These are phyloP conservation scores for Lactarius hatsudake DNA, from an alignment of 768 basidiomycete species.

Conservation along the genomic window DNA sequence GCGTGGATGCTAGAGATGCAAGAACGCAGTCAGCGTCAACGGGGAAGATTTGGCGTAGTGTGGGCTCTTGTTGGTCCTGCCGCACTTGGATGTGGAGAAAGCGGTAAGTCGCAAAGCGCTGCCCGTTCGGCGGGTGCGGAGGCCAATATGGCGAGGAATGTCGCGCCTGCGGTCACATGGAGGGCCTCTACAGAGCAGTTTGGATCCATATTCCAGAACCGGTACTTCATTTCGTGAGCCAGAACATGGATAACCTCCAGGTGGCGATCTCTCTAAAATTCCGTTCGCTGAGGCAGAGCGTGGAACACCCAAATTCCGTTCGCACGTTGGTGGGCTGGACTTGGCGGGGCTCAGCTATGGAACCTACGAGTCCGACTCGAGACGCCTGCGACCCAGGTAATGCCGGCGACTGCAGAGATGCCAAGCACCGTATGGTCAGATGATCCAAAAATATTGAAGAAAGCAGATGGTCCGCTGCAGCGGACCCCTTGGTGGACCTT, in stretches of 20 bases:
- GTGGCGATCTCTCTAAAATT: too few species aligned
- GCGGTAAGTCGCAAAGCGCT: slow-evolving; percentile 51
- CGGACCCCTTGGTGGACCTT: too few species aligned
- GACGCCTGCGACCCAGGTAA: slow-evolving; percentile 47
- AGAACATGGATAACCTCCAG: too few species aligned
- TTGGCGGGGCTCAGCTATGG: slow-evolving; percentile 29
- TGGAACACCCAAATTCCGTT: background rate
- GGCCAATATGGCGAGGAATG: slow-evolving; percentile 40
- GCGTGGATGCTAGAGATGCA: slow-evolving; percentile 65
- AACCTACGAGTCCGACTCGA: slow-evolving; percentile 34
- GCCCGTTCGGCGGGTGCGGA: slow-evolving; percentile 82
- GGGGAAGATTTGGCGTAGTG: slow-evolving; percentile 67
- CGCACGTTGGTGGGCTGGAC: background rate
- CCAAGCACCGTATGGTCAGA: background rate
- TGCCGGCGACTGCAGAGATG: slow-evolving; percentile 51
- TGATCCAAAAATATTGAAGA: background rate
- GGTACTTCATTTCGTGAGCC: slow-evolving; percentile 63
- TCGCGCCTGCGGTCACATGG: slow-evolving; percentile 49
- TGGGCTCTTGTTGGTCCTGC: slow-evolving; percentile 42
- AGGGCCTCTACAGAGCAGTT: slow-evolving; percentile 23
- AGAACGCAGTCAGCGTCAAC: slow-evolving; percentile 76
- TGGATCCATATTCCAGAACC: slow-evolving; percentile 65
- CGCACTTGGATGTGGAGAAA: slow-evolving; percentile 71
- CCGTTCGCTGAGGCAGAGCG: too few species aligned
- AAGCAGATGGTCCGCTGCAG: too few species aligned